Percentiles rank a stretch among this genome's conserved stretches.
Conservation (phyloP, 2,329 filamentous ascomycete species). For the Sporothrix pseudoabietina region DNA sequence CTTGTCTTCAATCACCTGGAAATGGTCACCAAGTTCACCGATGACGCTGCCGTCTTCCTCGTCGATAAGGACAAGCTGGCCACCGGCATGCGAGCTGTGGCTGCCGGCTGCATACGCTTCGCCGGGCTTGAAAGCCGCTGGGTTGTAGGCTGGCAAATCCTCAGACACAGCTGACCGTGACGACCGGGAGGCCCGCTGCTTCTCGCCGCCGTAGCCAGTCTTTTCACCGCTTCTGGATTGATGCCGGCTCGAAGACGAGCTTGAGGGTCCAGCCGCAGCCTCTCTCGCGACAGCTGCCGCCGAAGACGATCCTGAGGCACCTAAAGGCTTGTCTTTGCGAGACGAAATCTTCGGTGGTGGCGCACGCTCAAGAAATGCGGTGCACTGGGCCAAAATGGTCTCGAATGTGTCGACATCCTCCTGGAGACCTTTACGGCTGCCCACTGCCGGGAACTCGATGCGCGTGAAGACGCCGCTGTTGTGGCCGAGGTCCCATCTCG, state of each 20-base stretch:
- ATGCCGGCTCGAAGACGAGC: slow-evolving; percentile 20
- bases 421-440: slow-evolving; percentile 72
- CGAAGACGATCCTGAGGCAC: slow-evolving; percentile 32
- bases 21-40: slow-evolving; percentile 60
- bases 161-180: slow-evolving; percentile 44
- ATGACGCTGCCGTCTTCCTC: slow-evolving; percentile 96
- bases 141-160: slow-evolving; percentile 71
- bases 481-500: slow-evolving; percentile 88
- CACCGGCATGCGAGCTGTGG: slow-evolving; percentile 59
- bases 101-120: slow-evolving; percentile 72
- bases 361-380: slow-evolving; percentile 86
- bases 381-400: slow-evolving; percentile 93
- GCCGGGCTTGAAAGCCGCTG: slow-evolving; percentile 75
- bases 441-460: slow-evolving; percentile 81
- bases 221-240: neutral
- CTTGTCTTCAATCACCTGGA: slow-evolving; percentile 64
- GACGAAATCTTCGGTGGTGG: slow-evolving; percentile 57
- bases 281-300: slow-evolving; percentile 27
- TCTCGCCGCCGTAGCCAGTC: neutral
- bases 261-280: slow-evolving; percentile 18
- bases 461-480: slow-evolving; percentile 89
- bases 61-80: slow-evolving; percentile 88
- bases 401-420: slow-evolving; percentile 95
- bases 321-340: slow-evolving; percentile 36
- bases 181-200: slow-evolving; percentile 35